Evolutionary conservation across 2,329 filamentous ascomycete genomes (phyloP).

Genomic region (Epichloe baconii): DNA sequence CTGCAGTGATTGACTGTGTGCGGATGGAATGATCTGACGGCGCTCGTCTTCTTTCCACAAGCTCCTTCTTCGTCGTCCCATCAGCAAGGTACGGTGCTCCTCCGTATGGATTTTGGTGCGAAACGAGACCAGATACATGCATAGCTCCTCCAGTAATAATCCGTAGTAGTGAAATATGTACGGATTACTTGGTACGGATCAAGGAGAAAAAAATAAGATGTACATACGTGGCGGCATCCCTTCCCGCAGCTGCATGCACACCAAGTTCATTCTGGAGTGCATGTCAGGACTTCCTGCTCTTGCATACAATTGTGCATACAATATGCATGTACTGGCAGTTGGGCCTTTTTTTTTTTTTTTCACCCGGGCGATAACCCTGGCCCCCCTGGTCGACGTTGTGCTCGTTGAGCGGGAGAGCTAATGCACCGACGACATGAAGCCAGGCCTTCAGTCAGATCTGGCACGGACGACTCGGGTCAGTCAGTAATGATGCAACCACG

Average conservation of each 20-base stretch:
- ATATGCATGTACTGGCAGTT: not conserved
- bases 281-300: not conserved
- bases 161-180: not conserved
- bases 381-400: constrained; percentile 1
- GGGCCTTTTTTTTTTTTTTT: no score
- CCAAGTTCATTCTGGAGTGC: constrained; percentile 1
- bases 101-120: not conserved
- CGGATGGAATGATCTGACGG: not conserved
- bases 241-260: not conserved
- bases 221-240: not conserved
- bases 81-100: not conserved
- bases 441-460: constrained; percentile 1
- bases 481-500: not conserved
- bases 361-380: not conserved
- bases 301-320: constrained; percentile 1
- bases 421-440: constrained; percentile 6
- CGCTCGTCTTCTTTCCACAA: not conserved
- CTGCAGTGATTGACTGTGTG: not conserved
- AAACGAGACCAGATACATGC: no score
- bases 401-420: constrained; percentile 10
- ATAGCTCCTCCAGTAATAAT: no score
- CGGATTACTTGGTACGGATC: no score
- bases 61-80: not conserved
- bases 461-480: not conserved
- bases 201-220: not conserved